Evolutionary conservation across 108 stramenopile genomes (phyloP), one percentile per base, ranked within the genome.

Genomic region (Skeletonema potamos): DNA sequence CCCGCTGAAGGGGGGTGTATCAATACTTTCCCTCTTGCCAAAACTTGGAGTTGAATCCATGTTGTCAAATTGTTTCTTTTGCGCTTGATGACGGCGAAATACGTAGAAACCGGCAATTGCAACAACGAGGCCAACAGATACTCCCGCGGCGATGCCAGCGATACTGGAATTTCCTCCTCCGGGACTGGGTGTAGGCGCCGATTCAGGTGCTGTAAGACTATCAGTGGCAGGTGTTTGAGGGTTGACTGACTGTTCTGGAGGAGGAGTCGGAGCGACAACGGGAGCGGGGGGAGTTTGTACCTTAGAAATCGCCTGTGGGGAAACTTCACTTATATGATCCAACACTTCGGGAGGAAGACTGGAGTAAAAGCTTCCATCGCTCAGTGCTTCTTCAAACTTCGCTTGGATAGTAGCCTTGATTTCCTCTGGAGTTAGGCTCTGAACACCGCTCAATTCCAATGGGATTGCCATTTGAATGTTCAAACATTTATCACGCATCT

Each of bases 121-220:
- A 34, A 55, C 51, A 30, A 75, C 28, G 3, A 75, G 44, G 6
- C 64, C 60, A 2, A 60, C 26, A 39, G 33, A 60, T 17, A 68
- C 28, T 2, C 66, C 74, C 41, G 39, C 66, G 24, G 61, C 66
- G 26, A 75, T 75, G 17, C 64, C 74, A 8, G 48, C 61, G 17
- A 18, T 27, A 46, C 54, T 68, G 61, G 74, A 55, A 30, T 55
- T 27, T 12, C 56, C 63, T 33, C 39, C 58, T 48, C 27, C 27
- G 0, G 43, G 41, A 10, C 56, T 36, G 22, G 48, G 48, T 18
- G 46, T 18, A 48, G 46, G 46, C 1, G 48, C 48, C 22, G 48
- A 20, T 51, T 51, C 48, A 8, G 48, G 22, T 24, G 48, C 48
- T 22, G 6, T 22, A 22, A 22, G 3, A 6, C 48, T 51, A n/a